Evolutionary conservation across 306 rosid species (phyloP).

Genomic region (Cyamopsis tetragonoloba): DNA sequence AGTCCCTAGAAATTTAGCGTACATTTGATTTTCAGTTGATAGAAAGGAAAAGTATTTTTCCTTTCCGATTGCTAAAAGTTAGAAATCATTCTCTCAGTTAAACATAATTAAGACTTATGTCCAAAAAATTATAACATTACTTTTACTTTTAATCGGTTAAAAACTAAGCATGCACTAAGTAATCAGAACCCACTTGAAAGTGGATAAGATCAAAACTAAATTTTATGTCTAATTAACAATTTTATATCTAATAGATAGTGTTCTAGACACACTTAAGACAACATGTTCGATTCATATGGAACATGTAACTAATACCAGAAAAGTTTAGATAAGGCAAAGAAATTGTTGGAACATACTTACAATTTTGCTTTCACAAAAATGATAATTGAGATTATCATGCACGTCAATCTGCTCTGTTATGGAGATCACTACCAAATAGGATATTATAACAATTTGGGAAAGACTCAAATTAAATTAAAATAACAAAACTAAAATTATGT

Average conservation of each 20-base stretch:
- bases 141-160: too few species aligned
- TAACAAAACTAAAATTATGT: too few species aligned
- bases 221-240: neutral
- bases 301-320: constrained; percentile 4
- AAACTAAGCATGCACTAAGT: too few species aligned
- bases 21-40: too few species aligned
- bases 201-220: neutral
- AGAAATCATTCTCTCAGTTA: too few species aligned
- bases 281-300: constrained; percentile 14
- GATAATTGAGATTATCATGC: neutral
- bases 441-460: neutral
- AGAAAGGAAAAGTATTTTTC: too few species aligned
- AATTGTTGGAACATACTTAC: neutral
- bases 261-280: constrained; percentile 18
- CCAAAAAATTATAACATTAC: too few species aligned
- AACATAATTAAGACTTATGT: too few species aligned
- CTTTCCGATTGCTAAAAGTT: too few species aligned
- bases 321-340: constrained; percentile 2
- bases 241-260: neutral
- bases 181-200: neutral
- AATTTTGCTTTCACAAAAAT: neutral
- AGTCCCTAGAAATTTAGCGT: too few species aligned
- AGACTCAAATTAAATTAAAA: neutral
- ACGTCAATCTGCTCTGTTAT: neutral
- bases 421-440: neutral